Percentiles rank a stretch among this genome's conserved stretches.
phyloP scores from a whole-genome alignment of 768 basidiomycete species.

The Mrakia gelida region DNA sequence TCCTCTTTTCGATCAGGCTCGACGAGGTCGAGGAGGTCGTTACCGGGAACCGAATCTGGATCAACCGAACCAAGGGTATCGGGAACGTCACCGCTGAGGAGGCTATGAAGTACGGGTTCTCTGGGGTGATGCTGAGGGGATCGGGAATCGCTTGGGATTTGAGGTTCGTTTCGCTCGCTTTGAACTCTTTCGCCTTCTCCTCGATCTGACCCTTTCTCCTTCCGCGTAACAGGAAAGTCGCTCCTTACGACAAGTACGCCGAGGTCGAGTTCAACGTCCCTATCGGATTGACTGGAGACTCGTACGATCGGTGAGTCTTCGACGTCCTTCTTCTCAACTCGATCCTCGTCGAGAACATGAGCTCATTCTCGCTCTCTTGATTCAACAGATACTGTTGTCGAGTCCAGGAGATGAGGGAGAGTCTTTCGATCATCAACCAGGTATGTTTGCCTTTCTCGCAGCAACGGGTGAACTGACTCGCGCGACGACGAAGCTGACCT shows the following conservation, averaged over 20 bases:
- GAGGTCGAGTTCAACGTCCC: conserved; percentile 97
- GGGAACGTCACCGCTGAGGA: conserved; percentile 87
- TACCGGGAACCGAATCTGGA: conserved; percentile 97
- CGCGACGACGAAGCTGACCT: not conserved
- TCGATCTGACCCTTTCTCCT: not conserved
- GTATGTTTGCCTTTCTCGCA: conserved; percentile 41
- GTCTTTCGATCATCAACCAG: conserved; percentile 77
- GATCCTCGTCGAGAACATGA: not conserved
- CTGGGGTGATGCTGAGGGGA: conserved; percentile 93
- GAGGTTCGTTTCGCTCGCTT: conserved; percentile 45
- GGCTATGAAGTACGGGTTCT: conserved; percentile 87
- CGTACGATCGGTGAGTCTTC: conserved; percentile 50
- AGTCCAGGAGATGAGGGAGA: conserved; percentile 97
- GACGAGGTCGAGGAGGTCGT: conserved; percentile 99
- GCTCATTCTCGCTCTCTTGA: not conserved
- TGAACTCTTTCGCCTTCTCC: not conserved
- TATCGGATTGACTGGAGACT: conserved; percentile 94
- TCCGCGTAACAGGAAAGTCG: conserved; percentile 54
- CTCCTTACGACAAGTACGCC: conserved; percentile 94
- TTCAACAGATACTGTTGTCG: conserved; percentile 88
- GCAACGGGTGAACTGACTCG: not conserved
- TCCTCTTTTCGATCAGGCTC: conserved; percentile 52
- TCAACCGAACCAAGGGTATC: conserved; percentile 83
- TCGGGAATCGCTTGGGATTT: conserved; percentile 94
- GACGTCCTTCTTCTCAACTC: not conserved